A percentile compares a stretch with the other conserved stretches of the same genome.
Evolutionary conservation across 768 basidiomycete species (phyloP).

Genomic region (Lentinula detonsa): DNA sequence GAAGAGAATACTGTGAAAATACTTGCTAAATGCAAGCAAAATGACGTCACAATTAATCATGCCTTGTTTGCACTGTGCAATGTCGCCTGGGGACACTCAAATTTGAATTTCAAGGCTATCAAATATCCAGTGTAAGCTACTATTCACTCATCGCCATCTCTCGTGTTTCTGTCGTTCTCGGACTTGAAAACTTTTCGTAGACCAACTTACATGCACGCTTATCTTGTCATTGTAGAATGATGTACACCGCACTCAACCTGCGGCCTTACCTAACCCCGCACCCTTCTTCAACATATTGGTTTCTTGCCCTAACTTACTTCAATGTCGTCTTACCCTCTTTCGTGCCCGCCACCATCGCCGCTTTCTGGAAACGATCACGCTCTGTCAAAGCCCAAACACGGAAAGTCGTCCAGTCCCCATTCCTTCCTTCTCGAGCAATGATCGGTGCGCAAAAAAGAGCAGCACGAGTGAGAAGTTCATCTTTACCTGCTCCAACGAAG

Average conservation of each 20-base stretch:
- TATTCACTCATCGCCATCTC: not conserved
- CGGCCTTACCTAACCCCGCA: conserved; percentile 39
- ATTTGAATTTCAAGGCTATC: conserved; percentile 16
- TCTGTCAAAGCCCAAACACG: conserved; percentile 47
- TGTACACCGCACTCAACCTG: conserved; percentile 67
- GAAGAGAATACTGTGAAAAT: conserved; percentile 33
- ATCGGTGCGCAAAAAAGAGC: conserved; percentile 46
- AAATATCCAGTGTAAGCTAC: conserved; percentile 16
- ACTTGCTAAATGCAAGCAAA: conserved; percentile 49
- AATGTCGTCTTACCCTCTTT: conserved; percentile 63
- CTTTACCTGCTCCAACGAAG: not conserved
- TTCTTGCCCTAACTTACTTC: conserved; percentile 57
- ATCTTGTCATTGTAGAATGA: conserved; percentile 33
- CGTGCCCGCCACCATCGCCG: conserved; percentile 24
- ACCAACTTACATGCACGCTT: not conserved
- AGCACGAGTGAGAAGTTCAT: conserved; percentile 16
- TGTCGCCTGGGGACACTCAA: conserved; percentile 44
- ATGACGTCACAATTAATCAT: conserved; percentile 57
- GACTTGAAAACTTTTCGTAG: not conserved
- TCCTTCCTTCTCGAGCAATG: conserved; percentile 43
- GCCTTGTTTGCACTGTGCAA: conserved; percentile 55
- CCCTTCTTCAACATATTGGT: conserved; percentile 46
- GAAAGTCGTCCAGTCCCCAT: conserved; percentile 39
- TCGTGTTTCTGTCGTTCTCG: not conserved
- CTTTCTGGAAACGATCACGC: conserved; percentile 57